These are phyloP conservation scores for Quercus wislizeni DNA, from an alignment of 306 rosid genomes.

Conservation along the genomic window DNA sequence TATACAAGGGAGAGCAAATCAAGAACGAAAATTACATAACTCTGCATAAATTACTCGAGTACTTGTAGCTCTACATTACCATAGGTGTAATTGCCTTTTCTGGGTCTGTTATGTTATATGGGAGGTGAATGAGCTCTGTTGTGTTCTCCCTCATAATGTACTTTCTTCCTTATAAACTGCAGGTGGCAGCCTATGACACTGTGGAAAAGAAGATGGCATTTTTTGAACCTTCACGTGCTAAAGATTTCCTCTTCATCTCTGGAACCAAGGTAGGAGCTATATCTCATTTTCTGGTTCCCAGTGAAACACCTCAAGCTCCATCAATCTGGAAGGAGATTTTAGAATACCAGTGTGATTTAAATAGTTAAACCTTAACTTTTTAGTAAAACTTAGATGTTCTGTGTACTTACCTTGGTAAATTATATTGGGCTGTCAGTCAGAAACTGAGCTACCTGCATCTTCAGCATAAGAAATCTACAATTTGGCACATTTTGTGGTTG, in stretches of 20 bases:
- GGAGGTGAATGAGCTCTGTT: background rate
- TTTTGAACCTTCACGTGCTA: constrained; percentile 78
- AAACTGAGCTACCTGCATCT: constrained; percentile 7
- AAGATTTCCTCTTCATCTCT: constrained; percentile 93
- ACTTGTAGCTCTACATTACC: background rate
- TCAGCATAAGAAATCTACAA: background rate
- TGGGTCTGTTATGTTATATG: background rate
- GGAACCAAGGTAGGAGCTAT: constrained; percentile 78
- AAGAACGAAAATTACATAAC: too few relatives aligned
- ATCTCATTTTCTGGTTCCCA: constrained; percentile 7
- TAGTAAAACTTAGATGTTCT: background rate
- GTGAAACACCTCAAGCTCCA: background rate
- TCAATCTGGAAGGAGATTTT: background rate
- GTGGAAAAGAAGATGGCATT: constrained; percentile 82
- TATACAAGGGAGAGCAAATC: too few relatives aligned
- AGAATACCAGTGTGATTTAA: background rate
- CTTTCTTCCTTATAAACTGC: constrained; percentile 24
- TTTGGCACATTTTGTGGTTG: background rate
- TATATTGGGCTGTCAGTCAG: background rate
- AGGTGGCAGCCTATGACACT: constrained; percentile 98
- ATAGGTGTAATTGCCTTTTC: background rate
- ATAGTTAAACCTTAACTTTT: background rate
- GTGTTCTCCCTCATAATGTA: background rate
- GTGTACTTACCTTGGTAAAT: background rate
- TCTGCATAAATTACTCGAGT: background rate